Percentiles rank a stretch among this genome's conserved stretches.
phyloP scores from a whole-genome alignment of 2,329 filamentous ascomycete species.

The Aspergillus japonicus region DNA sequence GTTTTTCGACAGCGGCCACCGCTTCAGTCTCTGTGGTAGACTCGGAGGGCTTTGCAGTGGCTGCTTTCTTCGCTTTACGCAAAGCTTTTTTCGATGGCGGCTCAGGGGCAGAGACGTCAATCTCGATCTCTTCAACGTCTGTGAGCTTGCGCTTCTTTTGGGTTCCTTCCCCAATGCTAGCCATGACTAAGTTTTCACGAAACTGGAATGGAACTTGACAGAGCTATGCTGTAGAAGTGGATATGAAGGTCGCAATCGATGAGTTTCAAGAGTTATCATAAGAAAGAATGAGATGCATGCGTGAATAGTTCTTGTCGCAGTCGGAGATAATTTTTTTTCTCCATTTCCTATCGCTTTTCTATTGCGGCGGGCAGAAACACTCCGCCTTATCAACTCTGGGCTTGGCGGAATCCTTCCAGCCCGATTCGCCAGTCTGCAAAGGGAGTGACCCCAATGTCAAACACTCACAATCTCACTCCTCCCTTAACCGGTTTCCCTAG shows the following conservation, averaged over 20 bases:
- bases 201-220: neutral
- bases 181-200: constrained; percentile 23
- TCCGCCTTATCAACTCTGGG: constrained; percentile 22
- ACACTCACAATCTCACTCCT: constrained; percentile 12
- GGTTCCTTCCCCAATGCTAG: constrained; percentile 26
- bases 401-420: constrained; percentile 23
- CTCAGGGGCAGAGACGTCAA: constrained; percentile 85
- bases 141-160: constrained; percentile 69
- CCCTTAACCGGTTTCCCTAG: constrained; percentile 4
- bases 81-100: constrained; percentile 92
- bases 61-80: constrained; percentile 77
- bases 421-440: constrained; percentile 12
- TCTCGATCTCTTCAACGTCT: constrained; percentile 68
- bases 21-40: constrained; percentile 40
- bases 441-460: constrained; percentile 9
- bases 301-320: neutral
- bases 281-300: neutral
- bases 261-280: neutral
- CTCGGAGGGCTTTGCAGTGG: constrained; percentile 19
- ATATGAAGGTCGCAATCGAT: too few species aligned
- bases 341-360: constrained; percentile 18
- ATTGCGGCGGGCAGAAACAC: constrained; percentile 32
- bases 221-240: neutral
- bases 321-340: constrained; percentile 10
- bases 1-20: constrained; percentile 36